phyloP scores from a whole-genome alignment of 768 basidiomycete species.

The Asterophora lycoperdoides region DNA sequence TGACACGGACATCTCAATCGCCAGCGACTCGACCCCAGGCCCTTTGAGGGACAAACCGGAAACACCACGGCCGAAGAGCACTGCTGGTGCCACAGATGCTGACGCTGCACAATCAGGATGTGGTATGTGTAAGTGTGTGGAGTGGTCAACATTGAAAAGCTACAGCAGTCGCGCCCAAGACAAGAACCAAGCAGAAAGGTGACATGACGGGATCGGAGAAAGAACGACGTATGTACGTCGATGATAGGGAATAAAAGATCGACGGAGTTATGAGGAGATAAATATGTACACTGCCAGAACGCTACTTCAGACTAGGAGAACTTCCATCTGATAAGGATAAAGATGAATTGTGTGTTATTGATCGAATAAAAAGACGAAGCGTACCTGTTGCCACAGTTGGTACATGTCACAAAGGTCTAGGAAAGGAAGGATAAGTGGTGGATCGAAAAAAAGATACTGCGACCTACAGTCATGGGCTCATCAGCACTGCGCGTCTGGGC shows the following conservation, averaged over 20 bases:
- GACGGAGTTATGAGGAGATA: background rate
- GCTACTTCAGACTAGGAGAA: conserved; percentile 27
- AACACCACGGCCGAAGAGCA: too few relatives aligned
- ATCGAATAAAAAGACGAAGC: background rate
- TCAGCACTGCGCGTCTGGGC: conserved; percentile 97
- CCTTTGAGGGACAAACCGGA: too few relatives aligned
- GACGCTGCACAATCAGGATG: too few relatives aligned
- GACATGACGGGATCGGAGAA: too few relatives aligned
- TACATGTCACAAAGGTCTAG: conserved; percentile 78
- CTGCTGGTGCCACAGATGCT: too few relatives aligned
- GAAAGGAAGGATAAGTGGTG: conserved; percentile 1
- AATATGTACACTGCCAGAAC: too few relatives aligned
- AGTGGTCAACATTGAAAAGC: too few relatives aligned
- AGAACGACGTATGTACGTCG: too few relatives aligned
- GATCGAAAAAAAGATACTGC: background rate
- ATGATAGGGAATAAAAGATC: background rate
- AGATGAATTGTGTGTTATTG: background rate
- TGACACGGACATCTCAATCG: too few relatives aligned
- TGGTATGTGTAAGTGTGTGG: background rate
- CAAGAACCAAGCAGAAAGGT: too few relatives aligned
- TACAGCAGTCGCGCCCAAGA: too few relatives aligned
- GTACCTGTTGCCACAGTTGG: conserved; percentile 30
- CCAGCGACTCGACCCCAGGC: too few relatives aligned
- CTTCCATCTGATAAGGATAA: conserved; percentile 30
- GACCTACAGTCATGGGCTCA: conserved; percentile 89